These are phyloP conservation scores for Xerocomellus chrysenteron DNA, from an alignment of 768 basidiomycete genomes.

Conservation along the genomic window DNA sequence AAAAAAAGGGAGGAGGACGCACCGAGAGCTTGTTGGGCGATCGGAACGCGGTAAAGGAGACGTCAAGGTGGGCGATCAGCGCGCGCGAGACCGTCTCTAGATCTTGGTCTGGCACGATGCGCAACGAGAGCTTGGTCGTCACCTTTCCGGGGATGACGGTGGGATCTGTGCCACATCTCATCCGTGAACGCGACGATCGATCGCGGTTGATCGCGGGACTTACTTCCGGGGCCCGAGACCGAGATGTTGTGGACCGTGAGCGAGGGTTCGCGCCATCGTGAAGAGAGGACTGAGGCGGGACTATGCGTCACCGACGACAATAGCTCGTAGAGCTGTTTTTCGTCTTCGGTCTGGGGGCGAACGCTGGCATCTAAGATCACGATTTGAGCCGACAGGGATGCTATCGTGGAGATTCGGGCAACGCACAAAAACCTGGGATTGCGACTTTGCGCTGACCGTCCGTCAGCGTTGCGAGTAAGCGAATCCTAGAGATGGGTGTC, in stretches of 20 bases:
- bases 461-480: conserved; percentile 69
- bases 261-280: conserved; percentile 88
- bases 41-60: conserved; percentile 54
- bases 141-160: conserved; percentile 89
- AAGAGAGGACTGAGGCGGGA: conserved; percentile 65
- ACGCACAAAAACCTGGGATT: conserved; percentile 84
- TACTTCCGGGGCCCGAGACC: conserved; percentile 80
- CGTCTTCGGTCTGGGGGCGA: conserved; percentile 62
- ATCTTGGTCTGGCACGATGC: conserved; percentile 93
- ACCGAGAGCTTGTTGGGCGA: conserved; percentile 79
- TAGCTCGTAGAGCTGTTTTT: conserved; percentile 64
- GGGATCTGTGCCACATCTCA: conserved; percentile 50
- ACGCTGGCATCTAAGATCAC: conserved; percentile 66
- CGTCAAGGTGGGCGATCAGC: conserved; percentile 57
- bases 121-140: conserved; percentile 81
- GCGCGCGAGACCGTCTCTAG: conserved; percentile 63
- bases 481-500: conserved; percentile 51
- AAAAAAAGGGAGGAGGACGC: not conserved
- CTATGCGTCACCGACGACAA: conserved; percentile 68
- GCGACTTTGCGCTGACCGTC: conserved; percentile 57
- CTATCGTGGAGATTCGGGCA: not conserved
- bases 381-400: not conserved
- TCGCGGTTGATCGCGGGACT: conserved; percentile 16
- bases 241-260: conserved; percentile 85
- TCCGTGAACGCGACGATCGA: not conserved